Evolutionary conservation across 2,329 filamentous ascomycete genomes (phyloP).

Genomic region (Blumeria graminis): DNA sequence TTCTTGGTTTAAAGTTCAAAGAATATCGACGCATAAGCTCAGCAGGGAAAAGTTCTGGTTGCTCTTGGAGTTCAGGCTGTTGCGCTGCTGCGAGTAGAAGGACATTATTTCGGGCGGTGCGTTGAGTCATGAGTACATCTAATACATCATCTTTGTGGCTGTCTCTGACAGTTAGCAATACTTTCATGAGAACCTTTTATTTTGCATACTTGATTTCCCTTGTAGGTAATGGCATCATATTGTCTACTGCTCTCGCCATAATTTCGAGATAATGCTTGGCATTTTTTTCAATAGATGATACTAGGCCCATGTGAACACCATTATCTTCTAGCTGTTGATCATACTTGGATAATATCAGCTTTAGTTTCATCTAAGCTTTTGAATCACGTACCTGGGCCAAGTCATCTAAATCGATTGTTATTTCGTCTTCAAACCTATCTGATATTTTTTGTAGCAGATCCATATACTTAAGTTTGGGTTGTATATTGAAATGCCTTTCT

Average conservation of each 20-base stretch:
- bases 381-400: constrained; percentile 36
- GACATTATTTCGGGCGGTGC: constrained; percentile 63
- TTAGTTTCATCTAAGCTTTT: not conserved
- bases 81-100: constrained; percentile 42
- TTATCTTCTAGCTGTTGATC: constrained; percentile 47
- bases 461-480: constrained; percentile 66
- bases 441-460: constrained; percentile 68
- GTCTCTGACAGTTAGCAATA: constrained; percentile 1
- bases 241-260: constrained; percentile 69
- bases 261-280: constrained; percentile 91
- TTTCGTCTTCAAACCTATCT: constrained; percentile 51
- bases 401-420: constrained; percentile 78
- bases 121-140: constrained; percentile 86
- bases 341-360: constrained; percentile 23
- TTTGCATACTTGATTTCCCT: constrained; percentile 45
- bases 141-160: constrained; percentile 95
- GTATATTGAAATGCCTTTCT: constrained; percentile 21
- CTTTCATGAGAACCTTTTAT: constrained; percentile 11
- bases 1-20: constrained; percentile 80
- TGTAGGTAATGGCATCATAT: constrained; percentile 55
- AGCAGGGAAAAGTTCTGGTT: constrained; percentile 65
- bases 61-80: constrained; percentile 35
- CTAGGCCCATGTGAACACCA: constrained; percentile 31
- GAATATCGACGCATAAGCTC: constrained; percentile 86
- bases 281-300: constrained; percentile 70